Conservation (phyloP, 768 basidiomycete species). For the Termitomyces sp. region DNA sequence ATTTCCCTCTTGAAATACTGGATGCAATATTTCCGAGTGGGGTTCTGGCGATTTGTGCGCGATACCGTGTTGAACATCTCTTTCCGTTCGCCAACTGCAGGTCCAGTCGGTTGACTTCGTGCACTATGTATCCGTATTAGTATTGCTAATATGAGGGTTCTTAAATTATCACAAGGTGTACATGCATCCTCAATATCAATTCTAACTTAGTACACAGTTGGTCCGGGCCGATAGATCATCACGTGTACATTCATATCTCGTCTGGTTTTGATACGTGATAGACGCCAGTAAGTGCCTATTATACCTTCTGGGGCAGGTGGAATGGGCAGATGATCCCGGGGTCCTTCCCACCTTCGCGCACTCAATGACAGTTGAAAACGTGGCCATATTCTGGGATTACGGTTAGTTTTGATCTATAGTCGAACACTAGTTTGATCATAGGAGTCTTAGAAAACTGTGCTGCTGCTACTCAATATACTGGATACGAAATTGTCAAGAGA, state of each 20-base stretch:
- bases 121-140: no score
- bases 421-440: background rate
- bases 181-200: no score
- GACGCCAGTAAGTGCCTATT: background rate
- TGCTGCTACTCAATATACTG: conserved; percentile 30
- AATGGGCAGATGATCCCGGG: background rate
- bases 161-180: no score
- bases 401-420: conserved; percentile 15
- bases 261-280: background rate
- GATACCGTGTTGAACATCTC: background rate
- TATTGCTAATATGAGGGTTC: no score
- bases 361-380: conserved; percentile 17
- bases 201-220: no score
- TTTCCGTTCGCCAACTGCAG: background rate
- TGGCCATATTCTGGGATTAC: conserved; percentile 41
- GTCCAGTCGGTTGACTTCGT: background rate
- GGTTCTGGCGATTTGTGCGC: background rate
- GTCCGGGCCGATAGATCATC: background rate
- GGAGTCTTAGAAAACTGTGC: conserved; percentile 34
- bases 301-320: background rate
- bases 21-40: background rate
- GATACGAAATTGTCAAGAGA: conserved; percentile 38
- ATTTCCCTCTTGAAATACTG: background rate
- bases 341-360: background rate
- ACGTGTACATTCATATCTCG: no score